These are phyloP conservation scores for Wickerhamomyces kurtzmanii DNA, from an alignment of 805 yeast genomes.

Conservation along the genomic window DNA sequence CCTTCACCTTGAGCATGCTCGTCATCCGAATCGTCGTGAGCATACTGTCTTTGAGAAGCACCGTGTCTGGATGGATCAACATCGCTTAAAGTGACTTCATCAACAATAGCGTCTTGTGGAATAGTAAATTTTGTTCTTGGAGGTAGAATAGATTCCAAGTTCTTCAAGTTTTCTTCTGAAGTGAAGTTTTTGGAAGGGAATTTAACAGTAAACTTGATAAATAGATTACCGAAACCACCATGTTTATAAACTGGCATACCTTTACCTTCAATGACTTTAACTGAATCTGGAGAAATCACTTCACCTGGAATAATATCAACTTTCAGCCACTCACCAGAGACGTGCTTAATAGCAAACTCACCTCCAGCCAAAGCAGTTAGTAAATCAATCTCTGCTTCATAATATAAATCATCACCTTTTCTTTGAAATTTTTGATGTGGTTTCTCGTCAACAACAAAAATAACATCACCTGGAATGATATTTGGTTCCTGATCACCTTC, in stretches of 20 bases:
- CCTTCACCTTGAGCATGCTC: constrained; percentile 59
- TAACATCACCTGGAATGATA: constrained; percentile 92
- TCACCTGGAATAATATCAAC: constrained; percentile 83
- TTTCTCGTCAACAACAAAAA: constrained; percentile 85
- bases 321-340: constrained; percentile 87
- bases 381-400: constrained; percentile 82
- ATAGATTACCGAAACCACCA: constrained; percentile 83
- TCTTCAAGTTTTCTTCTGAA: constrained; percentile 61
- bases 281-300: constrained; percentile 74
- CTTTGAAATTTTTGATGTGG: constrained; percentile 78
- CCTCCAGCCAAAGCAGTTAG: constrained; percentile 97
- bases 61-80: constrained; percentile 56
- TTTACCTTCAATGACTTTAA: constrained; percentile 79
- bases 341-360: constrained; percentile 75
- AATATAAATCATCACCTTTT: constrained; percentile 79
- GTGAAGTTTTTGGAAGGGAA: constrained; percentile 79
- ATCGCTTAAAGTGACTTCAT: constrained; percentile 67
- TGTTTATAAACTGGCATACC: constrained; percentile 96
- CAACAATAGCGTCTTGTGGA: constrained; percentile 70
- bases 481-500: constrained; percentile 98
- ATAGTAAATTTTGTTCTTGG: constrained; percentile 49
- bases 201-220: constrained; percentile 76
- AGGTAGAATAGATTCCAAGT: constrained; percentile 73
- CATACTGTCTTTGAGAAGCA: constrained; percentile 24
- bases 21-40: constrained; percentile 42